phyloP scores from a whole-genome alignment of 1,284 basidiomycete species.

The Trichosporon coremiiforme region DNA sequence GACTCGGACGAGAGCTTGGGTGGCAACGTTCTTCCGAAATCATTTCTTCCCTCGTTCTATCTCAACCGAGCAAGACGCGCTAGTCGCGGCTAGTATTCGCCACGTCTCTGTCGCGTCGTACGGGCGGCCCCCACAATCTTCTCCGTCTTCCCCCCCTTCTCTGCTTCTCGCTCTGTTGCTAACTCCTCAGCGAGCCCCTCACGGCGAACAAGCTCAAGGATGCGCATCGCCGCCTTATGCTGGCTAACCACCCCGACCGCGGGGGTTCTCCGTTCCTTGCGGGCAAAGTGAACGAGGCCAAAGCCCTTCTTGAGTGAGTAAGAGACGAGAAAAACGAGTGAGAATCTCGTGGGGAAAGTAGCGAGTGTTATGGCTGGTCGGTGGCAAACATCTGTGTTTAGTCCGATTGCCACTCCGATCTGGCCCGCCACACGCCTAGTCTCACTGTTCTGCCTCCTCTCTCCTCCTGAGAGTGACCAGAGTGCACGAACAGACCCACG shows the following conservation, averaged over 20 bases:
- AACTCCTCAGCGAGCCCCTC: conserved; percentile 67
- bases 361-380: background rate
- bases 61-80: too few species aligned
- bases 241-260: conserved; percentile 85
- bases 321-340: background rate
- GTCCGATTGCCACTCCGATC: background rate
- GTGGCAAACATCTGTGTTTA: background rate
- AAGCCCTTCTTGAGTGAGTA: conserved; percentile 70
- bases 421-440: too few species aligned
- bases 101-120: too few species aligned
- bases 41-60: too few species aligned
- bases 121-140: background rate
- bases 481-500: background rate
- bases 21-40: too few species aligned
- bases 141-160: background rate
- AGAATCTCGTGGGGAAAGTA: conserved; percentile 14
- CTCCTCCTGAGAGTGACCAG: background rate
- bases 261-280: conserved; percentile 95
- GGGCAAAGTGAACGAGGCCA: conserved; percentile 96
- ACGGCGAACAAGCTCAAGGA: conserved; percentile 78
- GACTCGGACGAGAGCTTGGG: too few species aligned
- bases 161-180: conserved; percentile 8
- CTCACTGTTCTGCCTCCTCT: background rate
- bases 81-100: too few species aligned
- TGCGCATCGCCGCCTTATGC: conserved; percentile 87